These are phyloP conservation scores for Mortierella sp. DNA, from an alignment of 371 early-diverging fungal species.

Conservation along the genomic window DNA sequence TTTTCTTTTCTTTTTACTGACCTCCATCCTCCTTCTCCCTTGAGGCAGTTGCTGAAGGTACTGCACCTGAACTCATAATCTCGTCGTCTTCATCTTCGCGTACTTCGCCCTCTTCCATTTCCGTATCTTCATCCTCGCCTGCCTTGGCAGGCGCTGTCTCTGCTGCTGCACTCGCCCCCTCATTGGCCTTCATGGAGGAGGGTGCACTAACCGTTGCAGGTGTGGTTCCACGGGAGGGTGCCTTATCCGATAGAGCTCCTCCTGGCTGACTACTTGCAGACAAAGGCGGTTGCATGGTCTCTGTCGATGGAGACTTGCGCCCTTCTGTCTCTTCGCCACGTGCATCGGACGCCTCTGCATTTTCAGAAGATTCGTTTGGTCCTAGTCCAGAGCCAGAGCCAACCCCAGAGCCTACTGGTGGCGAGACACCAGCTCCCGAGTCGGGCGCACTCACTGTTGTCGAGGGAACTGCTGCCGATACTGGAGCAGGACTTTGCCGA, in stretches of 20 bases:
- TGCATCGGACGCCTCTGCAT: not conserved
- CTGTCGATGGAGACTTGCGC: not conserved
- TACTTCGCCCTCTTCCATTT: conserved; percentile 49
- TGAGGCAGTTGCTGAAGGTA: not conserved
- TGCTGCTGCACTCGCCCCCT: too few species aligned
- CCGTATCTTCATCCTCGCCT: conserved; percentile 26
- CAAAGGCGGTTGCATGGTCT: not conserved
- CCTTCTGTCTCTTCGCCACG: not conserved
- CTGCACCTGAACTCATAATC: conserved; percentile 48
- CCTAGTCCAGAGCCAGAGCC: not conserved
- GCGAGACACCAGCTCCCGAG: not conserved
- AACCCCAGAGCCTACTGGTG: not conserved
- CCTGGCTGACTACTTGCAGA: not conserved
- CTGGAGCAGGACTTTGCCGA: too few species aligned
- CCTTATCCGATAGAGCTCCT: too few species aligned
- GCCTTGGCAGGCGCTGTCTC: not conserved
- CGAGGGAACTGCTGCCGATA: too few species aligned
- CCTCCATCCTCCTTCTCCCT: not conserved
- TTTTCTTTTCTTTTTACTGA: not conserved
- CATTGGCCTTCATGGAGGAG: too few species aligned
- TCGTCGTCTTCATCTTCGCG: conserved; percentile 42
- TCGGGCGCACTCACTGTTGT: too few species aligned
- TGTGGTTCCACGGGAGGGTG: too few species aligned
- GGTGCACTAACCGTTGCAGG: too few species aligned
- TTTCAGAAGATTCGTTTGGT: not conserved